Conservation (phyloP, 345 rosid genomes). For the Heritiera fomes region DNA sequence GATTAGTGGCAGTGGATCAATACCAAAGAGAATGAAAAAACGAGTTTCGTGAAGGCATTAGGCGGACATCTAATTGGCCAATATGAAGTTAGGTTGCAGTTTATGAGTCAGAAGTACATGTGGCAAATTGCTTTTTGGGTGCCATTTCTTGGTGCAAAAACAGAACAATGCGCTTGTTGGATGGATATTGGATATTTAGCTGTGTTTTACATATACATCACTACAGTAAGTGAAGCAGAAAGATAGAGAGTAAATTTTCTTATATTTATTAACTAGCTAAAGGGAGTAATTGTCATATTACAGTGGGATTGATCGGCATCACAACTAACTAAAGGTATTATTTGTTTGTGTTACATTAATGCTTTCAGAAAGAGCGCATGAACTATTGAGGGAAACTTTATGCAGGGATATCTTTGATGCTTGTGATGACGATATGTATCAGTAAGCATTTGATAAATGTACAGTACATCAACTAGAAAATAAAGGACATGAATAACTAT, state of each 20-base stretch:
- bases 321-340: background rate
- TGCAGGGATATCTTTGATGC: conserved; percentile 14
- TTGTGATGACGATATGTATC: conserved; percentile 15
- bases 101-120: conserved; percentile 27
- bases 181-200: background rate
- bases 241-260: background rate
- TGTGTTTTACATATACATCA: background rate
- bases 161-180: conserved; percentile 1
- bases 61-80: conserved; percentile 54
- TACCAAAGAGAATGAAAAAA: conserved; percentile 17
- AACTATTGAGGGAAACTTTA: background rate
- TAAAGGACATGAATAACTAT: conserved; percentile 1
- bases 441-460: conserved; percentile 7
- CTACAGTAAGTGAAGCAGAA: conserved; percentile 6
- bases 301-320: background rate
- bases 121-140: conserved; percentile 27
- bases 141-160: conserved; percentile 29
- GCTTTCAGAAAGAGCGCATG: conserved; percentile 2
- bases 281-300: conserved; percentile 14
- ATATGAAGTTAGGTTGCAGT: conserved; percentile 25
- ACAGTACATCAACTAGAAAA: conserved; percentile 11
- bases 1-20: conserved; percentile 36
- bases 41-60: conserved; percentile 30
- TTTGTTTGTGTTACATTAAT: background rate
- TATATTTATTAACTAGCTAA: conserved; percentile 8